Conservation (phyloP, 306 rosid species). For the Geum urbanum region DNA sequence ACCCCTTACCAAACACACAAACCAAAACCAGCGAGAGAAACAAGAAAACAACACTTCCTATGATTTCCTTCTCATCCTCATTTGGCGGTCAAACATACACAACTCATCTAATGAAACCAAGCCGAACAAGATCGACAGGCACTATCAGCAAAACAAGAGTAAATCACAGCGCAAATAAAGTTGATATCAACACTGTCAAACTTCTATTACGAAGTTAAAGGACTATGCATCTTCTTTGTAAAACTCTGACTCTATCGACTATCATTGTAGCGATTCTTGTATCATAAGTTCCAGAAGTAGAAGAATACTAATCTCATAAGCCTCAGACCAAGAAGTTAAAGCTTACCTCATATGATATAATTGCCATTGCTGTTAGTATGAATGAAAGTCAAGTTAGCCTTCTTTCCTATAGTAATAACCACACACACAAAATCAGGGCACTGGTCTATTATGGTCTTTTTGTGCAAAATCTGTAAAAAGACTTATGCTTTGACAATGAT, state of each 20-base stretch:
- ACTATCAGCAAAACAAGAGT: neutral
- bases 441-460: slow-evolving; percentile 15
- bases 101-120: neutral
- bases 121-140: neutral
- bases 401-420: slow-evolving; percentile 44
- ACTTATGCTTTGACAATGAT: neutral
- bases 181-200: neutral
- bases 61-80: neutral
- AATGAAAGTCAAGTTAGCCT: slow-evolving; percentile 27
- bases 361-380: slow-evolving; percentile 22
- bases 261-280: neutral
- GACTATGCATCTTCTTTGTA: neutral
- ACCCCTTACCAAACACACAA: neutral
- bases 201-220: neutral
- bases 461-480: neutral
- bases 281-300: neutral
- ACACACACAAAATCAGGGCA: slow-evolving; percentile 16
- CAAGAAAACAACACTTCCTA: neutral
- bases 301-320: slow-evolving; percentile 7
- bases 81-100: neutral
- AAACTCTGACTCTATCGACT: neutral
- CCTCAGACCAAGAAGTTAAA: slow-evolving; percentile 9
- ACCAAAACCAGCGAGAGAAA: neutral
- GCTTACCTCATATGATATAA: slow-evolving; percentile 23
- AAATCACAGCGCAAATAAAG: neutral